Percentiles rank a stretch among this genome's conserved stretches.
phyloP scores from a whole-genome alignment of 2,329 filamentous ascomycete genomes.

The Neopestalotiopsis rosae region DNA sequence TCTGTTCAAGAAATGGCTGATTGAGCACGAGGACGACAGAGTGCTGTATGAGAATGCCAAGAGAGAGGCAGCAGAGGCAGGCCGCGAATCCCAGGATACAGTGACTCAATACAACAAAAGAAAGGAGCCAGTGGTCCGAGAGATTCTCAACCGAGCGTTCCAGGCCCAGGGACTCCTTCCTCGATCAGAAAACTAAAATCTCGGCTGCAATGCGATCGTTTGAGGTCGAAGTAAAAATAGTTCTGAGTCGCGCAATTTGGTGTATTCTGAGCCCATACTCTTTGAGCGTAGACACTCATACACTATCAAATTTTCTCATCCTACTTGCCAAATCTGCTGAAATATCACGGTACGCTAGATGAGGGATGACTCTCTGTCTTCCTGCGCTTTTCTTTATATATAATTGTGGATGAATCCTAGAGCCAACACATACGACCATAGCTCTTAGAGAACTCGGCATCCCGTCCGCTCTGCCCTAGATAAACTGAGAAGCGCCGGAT shows the following conservation, averaged over 20 bases:
- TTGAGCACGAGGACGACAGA: conserved; percentile 41
- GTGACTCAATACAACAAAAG: conserved; percentile 45
- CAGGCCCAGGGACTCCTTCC: conserved; percentile 4
- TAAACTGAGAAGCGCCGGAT: too few species aligned
- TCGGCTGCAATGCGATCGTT: too few species aligned
- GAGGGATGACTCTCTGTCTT: too few species aligned
- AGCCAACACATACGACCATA: too few species aligned
- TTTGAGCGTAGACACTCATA: too few species aligned
- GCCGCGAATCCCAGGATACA: conserved; percentile 36
- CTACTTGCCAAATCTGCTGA: too few species aligned
- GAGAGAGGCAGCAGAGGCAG: conserved; percentile 37
- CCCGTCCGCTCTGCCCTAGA: too few species aligned
- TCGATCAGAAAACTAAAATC: background rate
- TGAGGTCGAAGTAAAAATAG: background rate
- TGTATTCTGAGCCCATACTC: background rate
- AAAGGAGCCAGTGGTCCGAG: conserved; percentile 45
- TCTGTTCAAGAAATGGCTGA: conserved; percentile 52
- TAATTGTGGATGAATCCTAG: too few species aligned
- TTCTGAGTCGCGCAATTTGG: background rate
- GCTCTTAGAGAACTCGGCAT: too few species aligned
- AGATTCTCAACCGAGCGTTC: conserved; percentile 44
- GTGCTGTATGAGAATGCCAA: conserved; percentile 46
- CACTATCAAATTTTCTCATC: too few species aligned
- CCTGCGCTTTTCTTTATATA: too few species aligned
- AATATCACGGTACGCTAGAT: too few species aligned